These are phyloP conservation scores for Ramularia collo-cygni DNA, from an alignment of 2,329 filamentous ascomycete genomes.

Conservation along the genomic window DNA sequence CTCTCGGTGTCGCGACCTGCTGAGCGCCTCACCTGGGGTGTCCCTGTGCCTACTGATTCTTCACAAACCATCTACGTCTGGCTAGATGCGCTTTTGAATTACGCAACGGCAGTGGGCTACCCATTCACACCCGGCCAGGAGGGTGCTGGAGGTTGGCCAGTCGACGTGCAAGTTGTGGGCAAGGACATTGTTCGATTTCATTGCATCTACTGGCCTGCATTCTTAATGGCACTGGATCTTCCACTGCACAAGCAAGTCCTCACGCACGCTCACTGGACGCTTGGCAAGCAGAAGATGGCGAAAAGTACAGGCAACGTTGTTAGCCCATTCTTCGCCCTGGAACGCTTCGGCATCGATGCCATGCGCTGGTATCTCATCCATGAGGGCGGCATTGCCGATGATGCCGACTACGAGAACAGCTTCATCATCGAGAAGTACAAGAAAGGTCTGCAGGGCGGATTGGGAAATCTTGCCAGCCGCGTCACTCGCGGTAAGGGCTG, in stretches of 20 bases:
- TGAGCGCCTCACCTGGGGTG: constrained; percentile 76
- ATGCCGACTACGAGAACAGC: constrained; percentile 78
- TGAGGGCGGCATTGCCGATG: constrained; percentile 67
- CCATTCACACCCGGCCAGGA: constrained; percentile 66
- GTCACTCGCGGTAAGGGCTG: constrained; percentile 54
- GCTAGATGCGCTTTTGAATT: constrained; percentile 94
- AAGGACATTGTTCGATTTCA: constrained; percentile 98
- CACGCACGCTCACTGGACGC: constrained; percentile 91
- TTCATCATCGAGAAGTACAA: constrained; percentile 70
- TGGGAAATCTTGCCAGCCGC: constrained; percentile 75
- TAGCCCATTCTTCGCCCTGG: constrained; percentile 84
- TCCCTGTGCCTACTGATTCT: constrained; percentile 76
- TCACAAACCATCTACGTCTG: constrained; percentile 95
- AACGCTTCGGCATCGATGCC: constrained; percentile 78
- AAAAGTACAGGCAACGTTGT: constrained; percentile 94
- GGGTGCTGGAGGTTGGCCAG: constrained; percentile 68
- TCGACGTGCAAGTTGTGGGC: constrained; percentile 84
- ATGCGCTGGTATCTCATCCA: constrained; percentile 85
- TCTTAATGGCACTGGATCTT: constrained; percentile 80
- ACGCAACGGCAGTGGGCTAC: constrained; percentile 81
- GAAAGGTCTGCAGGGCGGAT: constrained; percentile 65
- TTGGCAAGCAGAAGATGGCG: constrained; percentile 89
- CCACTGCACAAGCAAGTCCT: constrained; percentile 72
- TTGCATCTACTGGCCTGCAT: constrained; percentile 95
- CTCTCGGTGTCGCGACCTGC: constrained; percentile 81